phyloP scores from a whole-genome alignment of 2,329 filamentous ascomycete genomes.

The Fusarium bulbicola region DNA sequence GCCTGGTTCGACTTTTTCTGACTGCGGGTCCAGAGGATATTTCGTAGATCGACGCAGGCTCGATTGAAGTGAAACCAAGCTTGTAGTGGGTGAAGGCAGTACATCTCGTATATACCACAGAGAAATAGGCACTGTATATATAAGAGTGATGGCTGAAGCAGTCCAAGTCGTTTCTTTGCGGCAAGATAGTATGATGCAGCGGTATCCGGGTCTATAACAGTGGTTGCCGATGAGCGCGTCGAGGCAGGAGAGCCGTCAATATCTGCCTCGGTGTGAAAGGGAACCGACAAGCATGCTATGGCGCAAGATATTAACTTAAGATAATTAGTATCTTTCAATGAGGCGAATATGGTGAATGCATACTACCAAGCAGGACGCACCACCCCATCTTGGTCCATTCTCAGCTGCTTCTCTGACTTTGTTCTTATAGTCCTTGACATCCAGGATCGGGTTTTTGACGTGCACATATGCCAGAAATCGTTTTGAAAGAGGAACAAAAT shows the following conservation, averaged over 20 bases:
- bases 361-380: background rate
- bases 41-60: background rate
- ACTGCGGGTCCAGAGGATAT: background rate
- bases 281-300: background rate
- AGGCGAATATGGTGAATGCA: fast-evolving
- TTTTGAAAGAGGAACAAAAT: background rate
- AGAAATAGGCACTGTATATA: background rate
- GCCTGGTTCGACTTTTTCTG: background rate
- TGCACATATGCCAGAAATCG: background rate
- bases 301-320: background rate
- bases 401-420: background rate
- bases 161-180: background rate
- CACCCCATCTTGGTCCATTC: background rate
- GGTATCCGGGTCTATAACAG: background rate
- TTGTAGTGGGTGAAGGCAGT: background rate
- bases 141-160: background rate
- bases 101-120: background rate
- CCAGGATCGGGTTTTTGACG: background rate
- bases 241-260: background rate
- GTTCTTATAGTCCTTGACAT: background rate
- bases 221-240: background rate
- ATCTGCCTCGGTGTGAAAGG: background rate
- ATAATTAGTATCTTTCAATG: background rate
- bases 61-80: background rate
- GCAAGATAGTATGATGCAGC: background rate